Base-by-base conservation (phyloP, 2,329 filamentous ascomycete genomes). In the Aspergillus sp. region DNA sequence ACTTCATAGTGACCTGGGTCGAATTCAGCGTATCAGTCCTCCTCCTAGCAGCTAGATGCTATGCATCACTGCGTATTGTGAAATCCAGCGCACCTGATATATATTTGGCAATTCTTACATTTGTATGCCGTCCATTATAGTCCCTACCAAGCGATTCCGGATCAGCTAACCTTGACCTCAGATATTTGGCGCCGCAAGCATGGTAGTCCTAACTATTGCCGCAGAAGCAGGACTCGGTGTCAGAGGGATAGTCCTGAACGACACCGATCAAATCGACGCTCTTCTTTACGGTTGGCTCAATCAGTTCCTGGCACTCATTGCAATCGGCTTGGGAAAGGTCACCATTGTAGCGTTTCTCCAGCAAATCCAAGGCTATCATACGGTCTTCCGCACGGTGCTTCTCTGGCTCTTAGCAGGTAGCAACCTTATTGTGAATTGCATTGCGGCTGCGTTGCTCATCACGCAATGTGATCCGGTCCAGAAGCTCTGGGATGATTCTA, bases 351-450 rank as follows among this genome's bases (percentile, higher is more conserved):
- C 63, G 2, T 66, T 68, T 35, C 39, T 67, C 3, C 50, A 62
- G 21, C 64, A 64, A 23, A 62, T 66, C 6, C 64, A 67, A 44
- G 63, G 64, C 1, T 64, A 65, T 11, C 59, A 66, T 27, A 57
- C 54, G 53, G 37, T 25, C 27, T 41, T 43, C 6, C 17, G 53
- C 40, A 43, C 40, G 40, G 19, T 43, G 19, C 35, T 37, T 7
- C 35, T 37, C 35, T 37, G 35, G 35, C 6, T n/a, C 35, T n/a
- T 37, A 37, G 35, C 35, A 7, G 35, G 12, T 2, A 37, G 35
- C 35, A 37, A n/a, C 6, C 35, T 14, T n/a, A 37, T 37, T n/a
- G 35, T 37, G 35, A 37, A 37, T n/a, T 37, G 14, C 7, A 37
- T 37, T 37, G 15, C 35, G 35, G 35, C 14, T 37, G 35, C 14